Base-by-base conservation (phyloP, 257 asterid genomes). In the Scutellaria galericulata region DNA sequence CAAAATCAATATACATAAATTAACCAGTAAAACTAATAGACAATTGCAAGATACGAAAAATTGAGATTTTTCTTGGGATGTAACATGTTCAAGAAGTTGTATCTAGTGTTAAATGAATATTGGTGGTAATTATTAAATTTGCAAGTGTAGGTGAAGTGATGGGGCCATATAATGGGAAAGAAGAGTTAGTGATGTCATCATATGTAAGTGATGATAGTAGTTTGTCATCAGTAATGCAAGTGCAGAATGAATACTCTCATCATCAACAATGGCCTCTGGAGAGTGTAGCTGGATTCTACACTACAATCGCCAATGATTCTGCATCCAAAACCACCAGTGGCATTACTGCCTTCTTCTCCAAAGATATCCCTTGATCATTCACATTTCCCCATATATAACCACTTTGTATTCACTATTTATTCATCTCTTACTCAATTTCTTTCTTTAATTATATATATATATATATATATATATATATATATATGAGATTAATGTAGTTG, bases 141-240 rank as follows among this genome's bases (percentile, higher is more conserved):
- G 48, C 24, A 9, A 20, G 52, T 72, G 70, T 65, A 66, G 79
- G 64, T 47, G 79, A 75, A 75, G 52, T 41, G 64, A 58, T 48
- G 66, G 74, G 64, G 60, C 67, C 64, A 6, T 73, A 63, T 12
- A 24, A 13, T 44, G 7, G n/a, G 42, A 54, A 45, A 10, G 68
- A 39, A 15, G 52, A 74, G 51, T 3, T 58, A 47, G 73, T 27
- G 22, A 41, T 55, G 65, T 13, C 71, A 31, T 54, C 79, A 2
- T 57, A 75, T 66, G 55, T 48, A 46, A 56, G 68, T 66, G 79
- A 74, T 3, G 22, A 15, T 1, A 67, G 69, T 7, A 66, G 54
- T 51, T 48, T 63, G n/a, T 61, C 66, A 24, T 18, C 46, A 3
- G 14, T 53, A 15, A 37, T 65, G 66, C 78, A 46, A 10, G 18